Base-by-base conservation (phyloP, 148 eudicot species). In the Gaultheria prostrata region DNA sequence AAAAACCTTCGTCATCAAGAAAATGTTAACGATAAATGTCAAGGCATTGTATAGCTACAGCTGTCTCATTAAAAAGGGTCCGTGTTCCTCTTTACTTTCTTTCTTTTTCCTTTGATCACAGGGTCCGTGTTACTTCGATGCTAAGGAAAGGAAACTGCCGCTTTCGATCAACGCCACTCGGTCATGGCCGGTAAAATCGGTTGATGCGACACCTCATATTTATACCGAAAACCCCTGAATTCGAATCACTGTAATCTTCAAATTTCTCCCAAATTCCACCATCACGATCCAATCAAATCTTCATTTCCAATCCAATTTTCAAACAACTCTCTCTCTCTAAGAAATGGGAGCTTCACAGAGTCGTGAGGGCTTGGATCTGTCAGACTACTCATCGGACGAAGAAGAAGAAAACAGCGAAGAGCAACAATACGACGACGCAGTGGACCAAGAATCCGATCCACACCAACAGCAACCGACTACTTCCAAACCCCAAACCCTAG, bases 381-480 rank as follows among this genome's bases (percentile, higher is more conserved):
- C 76, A 32, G 76, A 71, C 46, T 71, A 74, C 28, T 39, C 45
- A 24, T 10, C 46, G 10, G 28, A 43, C 51, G 77, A 74, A 6
- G 77, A 45, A 3, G 51, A 74, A 39, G 28, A 21, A 3, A 9
- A n/a, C 49, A 39, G 50, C 15, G 28, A 51, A 7, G 80, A 79
- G 43, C 89, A 88, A 20, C 57, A 77, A 15, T 82, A 87, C 53
- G 86, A 88, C 54, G 87, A 92, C 54, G 87, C 89, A 10, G 77
- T 80, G 7, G 92, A 88, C 1, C 79, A 73, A 10, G 77, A 74
- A 14, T 86, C 83, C 26, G 83, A 83, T 11, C 12, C 13, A n/a
- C 56, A 63, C 24, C 77, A 65, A 8, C 86, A 80, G 46, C 83
- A 78, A 0, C 77, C n/a, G 1, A n/a, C 26, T 30, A 43, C 86